Base-by-base conservation (phyloP, 306 rosid species). In the Potentilla sterilis region DNA sequence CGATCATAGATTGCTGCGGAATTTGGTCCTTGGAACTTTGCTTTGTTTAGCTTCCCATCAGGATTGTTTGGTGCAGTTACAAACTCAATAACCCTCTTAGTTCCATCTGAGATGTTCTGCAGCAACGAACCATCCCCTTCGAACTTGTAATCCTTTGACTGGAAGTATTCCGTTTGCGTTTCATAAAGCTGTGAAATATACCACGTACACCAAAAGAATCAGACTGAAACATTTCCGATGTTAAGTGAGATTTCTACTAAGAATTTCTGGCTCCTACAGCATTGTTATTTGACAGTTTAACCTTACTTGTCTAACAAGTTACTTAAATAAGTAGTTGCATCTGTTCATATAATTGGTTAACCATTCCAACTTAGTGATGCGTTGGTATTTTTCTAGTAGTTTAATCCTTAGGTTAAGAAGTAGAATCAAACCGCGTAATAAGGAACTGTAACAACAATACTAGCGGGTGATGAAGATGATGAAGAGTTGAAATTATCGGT, bases 51-150 rank as follows among this genome's bases (percentile, higher is more conserved):
- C 68, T 80, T 52, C 9, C 90, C 93, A 42, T 89, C 93, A 3
- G 93, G 93, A 80, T 86, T 89, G 67, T 79, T 89, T 43, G 93
- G 93, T 70, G 93, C 85, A 35, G 90, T 85, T 11, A 89, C 93
- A 16, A 89, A 81, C 79, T 86, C 93, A 35, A 89, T 80, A 8
- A 86, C 70, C 19, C 28, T 81, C 5, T 54, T 32, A 4, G 0
- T 41, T 1, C 15, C 40, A 52, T 75, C 46, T 16, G 87, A 42
- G 3, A n/a, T 63, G 70, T 78, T 85, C 49, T 21, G 67, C 84
- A 89, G 73, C 3, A 35, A 65, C 1, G 82, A 82, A 32, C 81
- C 80, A 9, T 86, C 88, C 48, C 88, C 90, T 67, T 64, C 88
- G 49, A 75, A 88, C 59, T 52, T 69, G 35, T 40, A 84, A n/a